Percentiles rank a stretch among this genome's conserved stretches.
phyloP scores from a whole-genome alignment of 139 green algal genomes.

The Tetradesmus obliquus region DNA sequence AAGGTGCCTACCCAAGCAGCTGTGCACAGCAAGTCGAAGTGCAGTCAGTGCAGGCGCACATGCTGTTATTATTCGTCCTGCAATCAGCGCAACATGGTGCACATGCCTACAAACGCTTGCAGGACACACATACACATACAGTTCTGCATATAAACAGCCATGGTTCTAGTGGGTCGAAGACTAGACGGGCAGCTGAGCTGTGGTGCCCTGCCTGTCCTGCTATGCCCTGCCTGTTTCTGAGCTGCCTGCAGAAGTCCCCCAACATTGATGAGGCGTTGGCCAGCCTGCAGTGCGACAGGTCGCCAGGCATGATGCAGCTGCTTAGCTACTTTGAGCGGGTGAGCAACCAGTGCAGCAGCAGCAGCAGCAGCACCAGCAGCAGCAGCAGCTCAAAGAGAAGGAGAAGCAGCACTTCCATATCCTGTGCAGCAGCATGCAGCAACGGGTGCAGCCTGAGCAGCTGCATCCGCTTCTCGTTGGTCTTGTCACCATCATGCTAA shows the following conservation, averaged over 20 bases:
- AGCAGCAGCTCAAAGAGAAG: no score
- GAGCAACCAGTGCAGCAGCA: background rate
- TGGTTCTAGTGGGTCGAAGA: no score
- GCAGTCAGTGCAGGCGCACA: no score
- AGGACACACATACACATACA: background rate
- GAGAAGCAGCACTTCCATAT: no score
- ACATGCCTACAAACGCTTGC: background rate
- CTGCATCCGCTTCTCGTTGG: no score
- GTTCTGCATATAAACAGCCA: no score
- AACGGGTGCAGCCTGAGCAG: background rate
- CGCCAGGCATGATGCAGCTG: slow-evolving; percentile 34
- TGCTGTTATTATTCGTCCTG: no score
- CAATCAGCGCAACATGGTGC: background rate
- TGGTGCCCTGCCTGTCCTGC: background rate
- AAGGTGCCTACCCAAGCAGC: background rate
- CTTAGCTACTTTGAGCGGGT: slow-evolving; percentile 46
- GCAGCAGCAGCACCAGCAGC: background rate
- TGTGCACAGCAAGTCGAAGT: no score
- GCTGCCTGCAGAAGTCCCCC: slow-evolving; percentile 25
- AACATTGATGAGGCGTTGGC: background rate
- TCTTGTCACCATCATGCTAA: no score
- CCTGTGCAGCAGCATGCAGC: background rate
- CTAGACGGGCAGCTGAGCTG: no score
- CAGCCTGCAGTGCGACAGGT: slow-evolving; percentile 28
- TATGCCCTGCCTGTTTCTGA: background rate